Base-by-base conservation (phyloP, 2,329 filamentous ascomycete species). In the Colletotrichum costaricense region DNA sequence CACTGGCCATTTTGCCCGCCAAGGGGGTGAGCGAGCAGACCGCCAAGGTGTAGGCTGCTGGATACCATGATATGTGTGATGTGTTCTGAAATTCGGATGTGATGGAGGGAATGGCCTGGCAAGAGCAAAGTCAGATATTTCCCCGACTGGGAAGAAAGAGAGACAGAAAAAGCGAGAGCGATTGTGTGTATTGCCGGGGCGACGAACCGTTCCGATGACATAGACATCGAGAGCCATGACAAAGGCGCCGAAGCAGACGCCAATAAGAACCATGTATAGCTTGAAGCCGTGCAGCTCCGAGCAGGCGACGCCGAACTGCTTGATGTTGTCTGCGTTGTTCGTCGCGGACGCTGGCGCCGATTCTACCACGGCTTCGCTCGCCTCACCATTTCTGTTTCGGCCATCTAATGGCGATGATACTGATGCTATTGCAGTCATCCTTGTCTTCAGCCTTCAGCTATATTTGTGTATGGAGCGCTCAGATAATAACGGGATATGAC, bases 221-320 rank as follows among this genome's bases (percentile, higher is more conserved):
- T 57, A 33, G 55, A 57, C 55, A n/a, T 57, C 55, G 55, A 57
- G 55, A 57, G 55, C 55, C 26, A 57, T 57, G 55, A 57, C 55
- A 57, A 57, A 57, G 28, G 55, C 55, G 55, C 55, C 55, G 4
- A 57, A 57, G 55, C 55, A 57, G 55, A 57, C 55, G 55, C 55
- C 26, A 14, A 57, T 26, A 8, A 57, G 55, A 22, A 57, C 55
- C 55, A 57, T 33, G 28, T 57, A 57, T 22, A 57, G 33, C 28
- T 57, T 57, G 55, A 57, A 57, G 26, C 55, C 55, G 55, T 57
- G 55, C 8, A 57, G 55, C 26, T 57, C 55, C 55, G 28, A 57
- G 26, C 28, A 57, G 22, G 28, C 55, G 14, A 57, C 7, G 26
- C 55, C 26, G 19, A 28, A 57, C 28, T 12, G 22, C 55, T 57